Evolutionary conservation across 2,329 filamentous ascomycete genomes (phyloP).

Genomic region (Pestalotiopsis sp.): DNA sequence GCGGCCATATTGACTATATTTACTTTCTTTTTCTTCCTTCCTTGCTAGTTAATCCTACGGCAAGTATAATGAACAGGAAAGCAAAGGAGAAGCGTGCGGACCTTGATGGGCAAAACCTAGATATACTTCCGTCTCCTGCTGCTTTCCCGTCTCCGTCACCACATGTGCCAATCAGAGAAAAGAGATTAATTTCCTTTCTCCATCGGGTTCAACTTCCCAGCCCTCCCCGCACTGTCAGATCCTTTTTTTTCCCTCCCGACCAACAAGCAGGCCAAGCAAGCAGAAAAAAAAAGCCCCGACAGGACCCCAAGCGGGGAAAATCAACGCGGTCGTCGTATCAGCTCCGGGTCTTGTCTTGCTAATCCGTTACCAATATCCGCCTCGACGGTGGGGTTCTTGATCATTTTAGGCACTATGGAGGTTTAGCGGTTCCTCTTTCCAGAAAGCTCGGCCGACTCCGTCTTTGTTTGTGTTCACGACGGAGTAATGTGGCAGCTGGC

Average conservation of each 20-base stretch:
- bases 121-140: neutral
- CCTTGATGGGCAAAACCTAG: neutral
- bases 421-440: neutral
- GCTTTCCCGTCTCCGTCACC: neutral
- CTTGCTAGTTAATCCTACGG: neutral
- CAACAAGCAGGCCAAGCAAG: neutral
- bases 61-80: neutral
- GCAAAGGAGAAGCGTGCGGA: neutral
- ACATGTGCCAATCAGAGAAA: neutral
- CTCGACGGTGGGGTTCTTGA: neutral
- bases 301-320: neutral
- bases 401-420: neutral
- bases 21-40: too few relatives aligned
- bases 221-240: neutral
- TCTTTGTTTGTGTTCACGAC: neutral
- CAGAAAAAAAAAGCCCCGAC: neutral
- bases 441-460: neutral
- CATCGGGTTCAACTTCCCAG: neutral
- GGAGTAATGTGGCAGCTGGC: neutral
- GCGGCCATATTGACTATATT: conserved; percentile 1
- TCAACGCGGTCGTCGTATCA: neutral
- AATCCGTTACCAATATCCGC: neutral
- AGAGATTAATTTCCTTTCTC: neutral
- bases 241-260: neutral
- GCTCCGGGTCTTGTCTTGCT: neutral